A percentile compares a stretch with the other conserved stretches of the same genome.
phyloP scores from a whole-genome alignment of 768 basidiomycete genomes.

The Leccinellum albellum region DNA sequence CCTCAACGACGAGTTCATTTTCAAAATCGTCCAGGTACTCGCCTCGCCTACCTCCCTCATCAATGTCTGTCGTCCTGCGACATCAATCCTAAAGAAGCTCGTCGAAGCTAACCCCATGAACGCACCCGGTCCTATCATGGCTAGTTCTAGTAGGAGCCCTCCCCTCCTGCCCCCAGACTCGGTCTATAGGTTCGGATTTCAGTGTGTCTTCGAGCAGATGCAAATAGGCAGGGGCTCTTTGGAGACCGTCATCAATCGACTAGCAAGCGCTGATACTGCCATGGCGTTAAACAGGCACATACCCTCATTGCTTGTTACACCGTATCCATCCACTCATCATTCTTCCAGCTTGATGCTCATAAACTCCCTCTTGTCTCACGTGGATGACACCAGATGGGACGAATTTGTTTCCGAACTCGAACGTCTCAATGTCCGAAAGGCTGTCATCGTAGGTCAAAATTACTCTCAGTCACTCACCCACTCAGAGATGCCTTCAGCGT shows the following conservation, averaged over 20 bases:
- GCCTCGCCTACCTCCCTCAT: conserved; percentile 72
- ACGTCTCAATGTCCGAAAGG: conserved; percentile 71
- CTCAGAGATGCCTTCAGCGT: conserved; percentile 43
- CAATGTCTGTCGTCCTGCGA: conserved; percentile 90
- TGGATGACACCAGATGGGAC: conserved; percentile 74
- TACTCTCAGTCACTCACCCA: neutral
- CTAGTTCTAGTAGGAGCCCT: conserved; percentile 57
- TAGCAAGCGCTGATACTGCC: conserved; percentile 79
- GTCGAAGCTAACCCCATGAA: conserved; percentile 81
- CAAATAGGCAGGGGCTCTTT: conserved; percentile 63
- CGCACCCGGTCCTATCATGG: conserved; percentile 53
- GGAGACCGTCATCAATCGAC: conserved; percentile 76
- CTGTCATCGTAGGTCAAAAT: conserved; percentile 62
- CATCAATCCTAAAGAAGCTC: conserved; percentile 83
- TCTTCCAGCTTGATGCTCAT: conserved; percentile 77
- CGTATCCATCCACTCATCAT: conserved; percentile 6
- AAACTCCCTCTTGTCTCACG: conserved; percentile 78
- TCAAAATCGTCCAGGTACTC: conserved; percentile 72
- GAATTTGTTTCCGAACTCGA: conserved; percentile 76
- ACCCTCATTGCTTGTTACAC: neutral
- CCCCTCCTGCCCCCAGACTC: conserved; percentile 60
- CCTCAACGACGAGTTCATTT: conserved; percentile 71
- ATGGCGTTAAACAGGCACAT: conserved; percentile 78
- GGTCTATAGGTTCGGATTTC: conserved; percentile 81
- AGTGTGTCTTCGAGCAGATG: conserved; percentile 80